Base-by-base conservation (phyloP, 2,329 filamentous ascomycete species). In the Bipolaris oryzae region DNA sequence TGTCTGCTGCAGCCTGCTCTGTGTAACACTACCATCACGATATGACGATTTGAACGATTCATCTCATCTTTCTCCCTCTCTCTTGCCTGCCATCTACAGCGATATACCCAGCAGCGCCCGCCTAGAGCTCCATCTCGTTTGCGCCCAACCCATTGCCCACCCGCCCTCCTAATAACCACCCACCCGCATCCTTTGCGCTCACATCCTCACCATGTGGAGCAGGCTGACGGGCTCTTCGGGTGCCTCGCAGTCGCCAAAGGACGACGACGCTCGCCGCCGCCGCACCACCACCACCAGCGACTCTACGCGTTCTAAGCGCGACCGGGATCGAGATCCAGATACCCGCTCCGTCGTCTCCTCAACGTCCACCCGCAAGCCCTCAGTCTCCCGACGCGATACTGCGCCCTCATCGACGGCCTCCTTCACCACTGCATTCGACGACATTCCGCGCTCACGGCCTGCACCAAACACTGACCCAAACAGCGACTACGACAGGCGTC, bases 341-440 rank as follows among this genome's bases (percentile, higher is more conserved):
- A 53, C 66, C 39, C 72, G 72, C 53, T 77, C 74, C 7, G 63
- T 74, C 23, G 71, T 76, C 55, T 74, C 74, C 7, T 73, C 71
- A 5, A 67, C 67, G 21, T 75, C 75, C 3, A 67, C 69, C 23
- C 68, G 74, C 41, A 74, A 63, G 56, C 73, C 72, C 3, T 67
- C 72, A 6, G 63, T 62, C 5, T 69, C 72, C 5, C 62, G 68
- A 44, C 68, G 67, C 61, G 70, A 74, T 50, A 58, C 63, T 53
- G 68, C 67, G 38, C 65, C 67, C 25, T 70, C 73, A 28, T 77
- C 74, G 15, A 69, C 71, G 18, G 70, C 72, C 25, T 76, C 76
- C 18, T 79, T 76, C 66, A 75, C 69, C 18, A 79, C 78, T 39
- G 77, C 77, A 47, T 68, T 70, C 16, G 72, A 71, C 66, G 61